Evolutionary conservation across 2,329 filamentous ascomycete genomes (phyloP).

Genomic region (Diplodia intermedia): DNA sequence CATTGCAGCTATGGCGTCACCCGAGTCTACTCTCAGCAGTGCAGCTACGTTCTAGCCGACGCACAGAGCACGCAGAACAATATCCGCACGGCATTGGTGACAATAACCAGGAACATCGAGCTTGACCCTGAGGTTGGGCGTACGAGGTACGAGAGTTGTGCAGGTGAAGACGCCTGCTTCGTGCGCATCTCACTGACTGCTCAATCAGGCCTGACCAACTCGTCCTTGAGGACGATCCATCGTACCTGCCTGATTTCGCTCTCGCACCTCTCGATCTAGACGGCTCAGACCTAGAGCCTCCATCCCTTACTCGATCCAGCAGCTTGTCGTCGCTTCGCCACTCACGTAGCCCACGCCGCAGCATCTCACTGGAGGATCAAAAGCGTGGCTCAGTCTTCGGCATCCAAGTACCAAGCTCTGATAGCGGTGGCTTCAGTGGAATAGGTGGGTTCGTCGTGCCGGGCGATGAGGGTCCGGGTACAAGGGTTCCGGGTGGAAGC

Average conservation of each 20-base stretch:
- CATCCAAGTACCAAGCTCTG: slow-evolving; percentile 58
- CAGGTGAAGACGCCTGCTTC: neutral
- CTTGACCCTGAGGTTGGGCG: slow-evolving; percentile 76
- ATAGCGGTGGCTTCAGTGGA: slow-evolving; percentile 40
- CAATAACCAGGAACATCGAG: slow-evolving; percentile 62
- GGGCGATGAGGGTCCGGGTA: slow-evolving; percentile 51
- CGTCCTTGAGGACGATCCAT: slow-evolving; percentile 79
- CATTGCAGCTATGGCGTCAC: slow-evolving; percentile 67
- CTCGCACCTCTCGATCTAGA: slow-evolving; percentile 67
- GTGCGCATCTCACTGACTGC: neutral
- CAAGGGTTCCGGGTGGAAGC: slow-evolving; percentile 31
- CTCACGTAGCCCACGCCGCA: neutral
- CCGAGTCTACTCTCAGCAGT: slow-evolving; percentile 86
- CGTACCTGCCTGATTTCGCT: slow-evolving; percentile 72
- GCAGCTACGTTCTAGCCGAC: slow-evolving; percentile 82
- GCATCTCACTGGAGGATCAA: slow-evolving; percentile 17
- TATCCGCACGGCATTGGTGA: slow-evolving; percentile 70
- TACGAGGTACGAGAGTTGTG: slow-evolving; percentile 64
- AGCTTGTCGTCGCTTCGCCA: slow-evolving; percentile 13
- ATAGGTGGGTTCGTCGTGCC: slow-evolving; percentile 50
- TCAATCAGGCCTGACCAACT: slow-evolving; percentile 72
- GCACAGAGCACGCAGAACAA: slow-evolving; percentile 75
- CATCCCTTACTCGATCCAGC: slow-evolving; percentile 39
- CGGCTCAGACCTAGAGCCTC: slow-evolving; percentile 53
- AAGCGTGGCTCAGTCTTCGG: slow-evolving; percentile 36